Conservation (phyloP, 139 green algal species). For the Eudorina sp. region DNA sequence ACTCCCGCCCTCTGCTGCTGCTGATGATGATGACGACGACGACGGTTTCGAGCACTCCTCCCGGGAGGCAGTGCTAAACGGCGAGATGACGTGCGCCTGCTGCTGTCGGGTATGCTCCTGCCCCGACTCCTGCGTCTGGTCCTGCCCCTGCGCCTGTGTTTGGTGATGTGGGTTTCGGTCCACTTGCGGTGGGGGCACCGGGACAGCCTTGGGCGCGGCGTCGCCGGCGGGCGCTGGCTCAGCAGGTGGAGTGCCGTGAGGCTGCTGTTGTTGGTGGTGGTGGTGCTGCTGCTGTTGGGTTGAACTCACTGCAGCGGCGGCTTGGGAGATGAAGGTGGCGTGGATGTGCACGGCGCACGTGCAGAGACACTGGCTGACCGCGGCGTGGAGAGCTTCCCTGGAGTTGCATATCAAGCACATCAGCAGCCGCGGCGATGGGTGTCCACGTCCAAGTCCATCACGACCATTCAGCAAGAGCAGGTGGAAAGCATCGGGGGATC, state of each 20-base stretch:
- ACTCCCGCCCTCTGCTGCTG: not conserved
- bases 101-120: too few relatives aligned
- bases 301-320: not conserved
- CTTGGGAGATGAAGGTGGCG: conserved; percentile 51
- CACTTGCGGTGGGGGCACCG: too few relatives aligned
- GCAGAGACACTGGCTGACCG: conserved; percentile 33
- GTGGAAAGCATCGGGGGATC: too few relatives aligned
- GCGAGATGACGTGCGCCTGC: not conserved
- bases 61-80: not conserved
- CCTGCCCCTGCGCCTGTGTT: too few relatives aligned
- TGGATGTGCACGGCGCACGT: conserved; percentile 47
- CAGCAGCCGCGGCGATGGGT: too few relatives aligned
- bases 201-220: too few relatives aligned
- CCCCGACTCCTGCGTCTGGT: too few relatives aligned
- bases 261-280: not conserved
- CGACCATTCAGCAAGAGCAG: too few relatives aligned
- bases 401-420: too few relatives aligned
- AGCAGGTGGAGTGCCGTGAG: not conserved
- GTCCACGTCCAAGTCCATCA: too few relatives aligned
- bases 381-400: conserved; percentile 32
- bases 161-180: too few relatives aligned
- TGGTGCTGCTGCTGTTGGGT: not conserved
- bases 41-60: not conserved
- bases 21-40: not conserved
- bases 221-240: not conserved